These are phyloP conservation scores for Plasmopara viticola DNA, from an alignment of 352 stramenopile genomes.

Conservation along the genomic window DNA sequence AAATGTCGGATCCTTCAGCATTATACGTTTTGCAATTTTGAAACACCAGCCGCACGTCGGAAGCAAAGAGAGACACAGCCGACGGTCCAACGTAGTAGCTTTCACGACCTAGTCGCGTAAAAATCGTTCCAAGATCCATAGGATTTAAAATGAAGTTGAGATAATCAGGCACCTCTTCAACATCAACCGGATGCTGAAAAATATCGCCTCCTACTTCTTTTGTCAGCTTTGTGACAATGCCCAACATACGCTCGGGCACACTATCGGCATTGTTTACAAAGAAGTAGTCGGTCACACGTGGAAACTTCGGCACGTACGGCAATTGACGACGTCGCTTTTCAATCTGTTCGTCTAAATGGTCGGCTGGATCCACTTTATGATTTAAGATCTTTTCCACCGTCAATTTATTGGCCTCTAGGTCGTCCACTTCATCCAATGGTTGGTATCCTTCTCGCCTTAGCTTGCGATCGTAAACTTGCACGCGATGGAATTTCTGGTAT, in stretches of 20 bases:
- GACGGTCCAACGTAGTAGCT: constrained; percentile 80
- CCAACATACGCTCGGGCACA: constrained; percentile 61
- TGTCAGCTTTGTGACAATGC: constrained; percentile 74
- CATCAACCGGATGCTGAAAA: constrained; percentile 74
- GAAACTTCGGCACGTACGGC: constrained; percentile 45
- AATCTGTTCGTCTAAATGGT: constrained; percentile 81
- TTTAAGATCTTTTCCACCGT: constrained; percentile 86
- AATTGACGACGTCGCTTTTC: constrained; percentile 60
- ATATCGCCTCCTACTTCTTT: constrained; percentile 82
- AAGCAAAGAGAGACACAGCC: constrained; percentile 65
- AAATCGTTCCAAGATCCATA: constrained; percentile 84
- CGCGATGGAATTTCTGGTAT: constrained; percentile 81
- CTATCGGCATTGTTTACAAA: constrained; percentile 67
- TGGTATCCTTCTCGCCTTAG: constrained; percentile 75
- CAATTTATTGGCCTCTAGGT: constrained; percentile 81
- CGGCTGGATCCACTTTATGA: constrained; percentile 74
- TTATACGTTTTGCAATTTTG: constrained; percentile 86
- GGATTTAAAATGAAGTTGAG: constrained; percentile 83
- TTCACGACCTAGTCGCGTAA: constrained; percentile 55
- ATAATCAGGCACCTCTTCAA: constrained; percentile 80
- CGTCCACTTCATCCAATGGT: constrained; percentile 81
- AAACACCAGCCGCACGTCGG: constrained; percentile 83
- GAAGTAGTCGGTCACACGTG: constrained; percentile 77
- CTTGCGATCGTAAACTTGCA: constrained; percentile 83
- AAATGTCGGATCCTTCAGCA: constrained; percentile 75